A percentile compares a stretch with the other conserved stretches of the same genome.
Evolutionary conservation across 768 basidiomycete species (phyloP).

Genomic region (Pleurotus sapidus): DNA sequence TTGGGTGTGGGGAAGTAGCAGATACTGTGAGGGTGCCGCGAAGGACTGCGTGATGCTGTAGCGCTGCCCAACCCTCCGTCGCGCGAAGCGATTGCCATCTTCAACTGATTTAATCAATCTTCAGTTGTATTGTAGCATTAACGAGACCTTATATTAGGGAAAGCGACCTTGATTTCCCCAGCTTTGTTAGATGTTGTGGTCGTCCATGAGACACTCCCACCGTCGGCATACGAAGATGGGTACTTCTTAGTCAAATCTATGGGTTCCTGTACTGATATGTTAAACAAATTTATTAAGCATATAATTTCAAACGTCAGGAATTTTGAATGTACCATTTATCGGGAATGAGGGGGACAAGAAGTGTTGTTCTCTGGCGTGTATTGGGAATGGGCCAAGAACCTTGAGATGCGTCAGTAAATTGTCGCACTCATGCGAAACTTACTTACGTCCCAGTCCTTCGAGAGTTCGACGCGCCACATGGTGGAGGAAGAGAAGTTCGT

Average conservation of each 20-base stretch:
- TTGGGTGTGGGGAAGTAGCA: background rate
- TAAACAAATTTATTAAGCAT: conserved; percentile 6
- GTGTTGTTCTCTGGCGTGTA: conserved; percentile 82
- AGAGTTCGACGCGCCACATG: background rate
- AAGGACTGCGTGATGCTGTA: conserved; percentile 78
- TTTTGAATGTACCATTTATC: conserved; percentile 47
- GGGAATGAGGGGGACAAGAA: conserved; percentile 79
- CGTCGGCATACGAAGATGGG: conserved; percentile 69
- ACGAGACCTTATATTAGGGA: conserved; percentile 52
- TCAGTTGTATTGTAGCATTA: background rate
- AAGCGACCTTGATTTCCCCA: conserved; percentile 57
- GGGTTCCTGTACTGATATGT: conserved; percentile 40
- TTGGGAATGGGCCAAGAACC: conserved; percentile 83
- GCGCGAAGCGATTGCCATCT: conserved; percentile 70
- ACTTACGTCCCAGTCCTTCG: conserved; percentile 2
- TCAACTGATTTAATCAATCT: background rate
- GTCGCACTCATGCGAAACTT: too few species aligned
- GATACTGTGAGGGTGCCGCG: conserved; percentile 62
- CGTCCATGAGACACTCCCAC: conserved; percentile 59
- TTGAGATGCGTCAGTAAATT: conserved; percentile 18
- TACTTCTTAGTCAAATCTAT: conserved; percentile 49
- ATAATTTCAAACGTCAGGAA: background rate
- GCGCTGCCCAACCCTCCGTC: conserved; percentile 83
- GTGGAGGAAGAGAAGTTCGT: background rate
- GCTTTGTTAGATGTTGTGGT: conserved; percentile 34